A percentile compares a stretch with the other conserved stretches of the same genome.
These are phyloP conservation scores for Fagopyrum esculentum DNA, from an alignment of 148 eudicot genomes.

Conservation along the genomic window DNA sequence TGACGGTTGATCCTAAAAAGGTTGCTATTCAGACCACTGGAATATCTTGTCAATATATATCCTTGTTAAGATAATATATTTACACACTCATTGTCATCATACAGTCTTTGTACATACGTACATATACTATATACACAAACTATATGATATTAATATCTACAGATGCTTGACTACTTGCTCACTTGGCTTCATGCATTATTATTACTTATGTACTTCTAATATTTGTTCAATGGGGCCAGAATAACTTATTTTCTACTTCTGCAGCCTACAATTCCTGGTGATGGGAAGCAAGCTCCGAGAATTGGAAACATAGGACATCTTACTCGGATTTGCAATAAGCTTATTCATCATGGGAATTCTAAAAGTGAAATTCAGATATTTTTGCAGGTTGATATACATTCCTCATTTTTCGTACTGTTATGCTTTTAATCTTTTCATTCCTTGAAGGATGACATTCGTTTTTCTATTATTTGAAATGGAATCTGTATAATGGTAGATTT, in stretches of 20 bases:
- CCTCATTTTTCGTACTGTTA: not conserved
- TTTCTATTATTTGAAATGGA: not conserved
- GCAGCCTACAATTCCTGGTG: conserved; percentile 72
- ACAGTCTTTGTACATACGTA: too few relatives aligned
- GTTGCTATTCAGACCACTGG: conserved; percentile 23
- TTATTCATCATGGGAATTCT: conserved; percentile 56
- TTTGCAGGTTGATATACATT: conserved; percentile 48
- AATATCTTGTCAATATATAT: too few relatives aligned
- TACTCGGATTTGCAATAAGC: conserved; percentile 89
- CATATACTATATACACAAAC: too few relatives aligned
- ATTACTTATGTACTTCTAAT: not conserved
- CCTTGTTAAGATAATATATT: too few relatives aligned
- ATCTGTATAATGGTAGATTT: not conserved
- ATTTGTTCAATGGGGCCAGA: not conserved
- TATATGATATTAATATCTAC: not conserved
- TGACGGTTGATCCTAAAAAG: conserved; percentile 54
- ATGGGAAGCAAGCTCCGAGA: conserved; percentile 62
- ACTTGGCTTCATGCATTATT: not conserved
- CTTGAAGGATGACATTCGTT: conserved; percentile 3
- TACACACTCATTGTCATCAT: too few relatives aligned
- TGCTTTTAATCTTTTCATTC: not conserved
- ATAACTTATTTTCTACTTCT: conserved; percentile 16
- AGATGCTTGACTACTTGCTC: not conserved
- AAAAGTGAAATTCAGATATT: conserved; percentile 45
- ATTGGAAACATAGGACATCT: conserved; percentile 87